Evolutionary conservation across 306 rosid genomes (phyloP).

Genomic region (Prunus salicina): DNA sequence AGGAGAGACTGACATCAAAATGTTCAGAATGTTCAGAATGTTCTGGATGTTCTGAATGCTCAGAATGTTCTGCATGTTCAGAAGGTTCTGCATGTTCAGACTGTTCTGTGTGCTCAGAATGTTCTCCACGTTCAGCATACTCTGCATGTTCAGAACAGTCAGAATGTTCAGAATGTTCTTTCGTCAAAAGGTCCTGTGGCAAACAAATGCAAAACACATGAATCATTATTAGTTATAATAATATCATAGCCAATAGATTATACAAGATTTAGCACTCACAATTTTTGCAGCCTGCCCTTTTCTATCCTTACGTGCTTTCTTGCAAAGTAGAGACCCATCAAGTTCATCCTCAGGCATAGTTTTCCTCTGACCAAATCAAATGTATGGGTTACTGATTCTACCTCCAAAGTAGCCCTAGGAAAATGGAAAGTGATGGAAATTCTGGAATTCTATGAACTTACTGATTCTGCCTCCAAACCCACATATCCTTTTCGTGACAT

Average conservation of each 20-base stretch:
- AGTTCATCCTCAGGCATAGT: constrained; percentile 2
- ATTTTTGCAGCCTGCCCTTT: constrained; percentile 7
- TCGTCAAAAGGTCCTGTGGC: neutral
- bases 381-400: neutral
- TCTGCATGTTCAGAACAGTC: neutral
- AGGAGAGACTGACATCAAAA: neutral
- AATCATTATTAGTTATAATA: neutral
- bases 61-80: neutral
- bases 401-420: neutral
- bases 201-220: neutral
- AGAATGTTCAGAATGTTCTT: neutral
- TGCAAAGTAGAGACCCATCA: constrained; percentile 1
- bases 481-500: neutral
- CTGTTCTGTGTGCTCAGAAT: neutral
- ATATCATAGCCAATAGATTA: neutral
- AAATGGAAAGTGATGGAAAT: neutral
- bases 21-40: neutral
- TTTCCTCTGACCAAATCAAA: neutral
- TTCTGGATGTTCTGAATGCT: neutral
- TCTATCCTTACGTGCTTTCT: neutral
- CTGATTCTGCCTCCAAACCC: constrained; percentile 5
- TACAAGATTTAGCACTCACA: constrained; percentile 4
- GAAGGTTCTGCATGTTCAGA: no score
- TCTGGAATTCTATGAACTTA: neutral
- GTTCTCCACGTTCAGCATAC: neutral